Conservation (phyloP, 306 rosid species). For the Quercus bicolor region DNA sequence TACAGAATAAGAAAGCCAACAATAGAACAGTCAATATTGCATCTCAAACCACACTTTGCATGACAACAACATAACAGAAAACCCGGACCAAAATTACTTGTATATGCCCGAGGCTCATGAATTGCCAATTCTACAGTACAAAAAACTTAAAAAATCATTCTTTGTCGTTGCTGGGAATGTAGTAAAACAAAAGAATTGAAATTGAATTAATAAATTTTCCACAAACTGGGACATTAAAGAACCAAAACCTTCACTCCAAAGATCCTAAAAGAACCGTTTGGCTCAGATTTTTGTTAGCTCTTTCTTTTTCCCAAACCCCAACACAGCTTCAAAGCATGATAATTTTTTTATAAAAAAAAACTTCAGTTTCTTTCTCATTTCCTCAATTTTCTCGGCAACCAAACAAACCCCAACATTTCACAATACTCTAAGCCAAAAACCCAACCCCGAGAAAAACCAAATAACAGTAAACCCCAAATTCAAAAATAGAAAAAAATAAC, state of each 20-base stretch:
- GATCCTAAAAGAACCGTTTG: constrained; percentile 10
- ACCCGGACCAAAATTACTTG: background rate
- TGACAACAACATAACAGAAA: background rate
- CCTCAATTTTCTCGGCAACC: constrained; percentile 8
- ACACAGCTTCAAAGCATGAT: background rate
- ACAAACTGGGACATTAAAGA: constrained; percentile 6
- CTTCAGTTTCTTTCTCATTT: background rate
- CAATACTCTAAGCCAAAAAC: constrained; percentile 29
- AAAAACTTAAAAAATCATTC: constrained; percentile 1
- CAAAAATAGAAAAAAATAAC: background rate
- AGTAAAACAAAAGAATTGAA: constrained; percentile 7
- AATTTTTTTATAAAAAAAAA: background rate
- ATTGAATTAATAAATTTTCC: constrained; percentile 1
- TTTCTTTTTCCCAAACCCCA: constrained; percentile 6
- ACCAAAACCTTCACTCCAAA: background rate
- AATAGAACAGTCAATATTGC: constrained; percentile 6
- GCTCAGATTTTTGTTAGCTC: constrained; percentile 1
- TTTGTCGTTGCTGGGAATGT: background rate
- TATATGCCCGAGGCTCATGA: background rate
- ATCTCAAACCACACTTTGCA: constrained; percentile 24
- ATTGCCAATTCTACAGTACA: background rate
- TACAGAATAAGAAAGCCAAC: constrained; percentile 18
- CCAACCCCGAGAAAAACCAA: constrained; percentile 22
- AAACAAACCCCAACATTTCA: constrained; percentile 16
- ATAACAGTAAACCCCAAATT: constrained; percentile 45